These are phyloP conservation scores for Rhodocollybia butyracea DNA, from an alignment of 768 basidiomycete species.

Conservation along the genomic window DNA sequence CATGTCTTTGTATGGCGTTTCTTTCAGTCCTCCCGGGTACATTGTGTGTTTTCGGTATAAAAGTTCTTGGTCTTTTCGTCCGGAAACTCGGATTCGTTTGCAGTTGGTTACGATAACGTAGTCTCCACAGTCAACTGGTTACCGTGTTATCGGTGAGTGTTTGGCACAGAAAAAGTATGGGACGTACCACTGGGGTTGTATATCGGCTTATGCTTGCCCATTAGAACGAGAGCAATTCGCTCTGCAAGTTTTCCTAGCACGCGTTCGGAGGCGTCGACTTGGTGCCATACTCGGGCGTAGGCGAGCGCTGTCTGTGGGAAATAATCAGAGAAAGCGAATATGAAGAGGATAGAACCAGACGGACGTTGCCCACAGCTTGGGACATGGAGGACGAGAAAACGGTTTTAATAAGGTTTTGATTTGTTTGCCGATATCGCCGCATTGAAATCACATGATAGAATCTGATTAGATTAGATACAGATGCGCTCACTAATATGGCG, in stretches of 20 bases:
- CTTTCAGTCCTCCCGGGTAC: slow-evolving; percentile 91
- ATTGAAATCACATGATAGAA: no score
- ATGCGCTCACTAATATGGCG: no score
- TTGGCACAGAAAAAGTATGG: neutral
- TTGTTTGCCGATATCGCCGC: neutral
- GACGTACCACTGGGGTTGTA: slow-evolving; percentile 85
- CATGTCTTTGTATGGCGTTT: slow-evolving; percentile 83
- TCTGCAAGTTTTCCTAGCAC: slow-evolving; percentile 94
- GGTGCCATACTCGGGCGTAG: slow-evolving; percentile 95
- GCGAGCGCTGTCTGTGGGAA: slow-evolving; percentile 81
- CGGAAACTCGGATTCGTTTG: slow-evolving; percentile 78
- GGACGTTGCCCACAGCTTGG: slow-evolving; percentile 77
- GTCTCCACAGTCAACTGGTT: slow-evolving; percentile 91
- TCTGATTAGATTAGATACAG: no score
- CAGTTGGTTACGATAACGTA: slow-evolving; percentile 96
- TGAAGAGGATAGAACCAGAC: slow-evolving; percentile 18
- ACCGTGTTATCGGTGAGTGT: neutral
- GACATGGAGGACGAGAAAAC: slow-evolving; percentile 49
- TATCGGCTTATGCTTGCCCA: slow-evolving; percentile 99
- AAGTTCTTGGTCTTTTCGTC: slow-evolving; percentile 84
- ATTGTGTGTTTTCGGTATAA: slow-evolving; percentile 88
- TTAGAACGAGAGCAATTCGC: slow-evolving; percentile 90
- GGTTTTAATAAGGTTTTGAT: neutral
- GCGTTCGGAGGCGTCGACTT: slow-evolving; percentile 86
- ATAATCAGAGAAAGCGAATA: neutral